These are phyloP conservation scores for Pseudozyma tsukubaensis DNA, from an alignment of 1,284 basidiomycete species.

Conservation along the genomic window DNA sequence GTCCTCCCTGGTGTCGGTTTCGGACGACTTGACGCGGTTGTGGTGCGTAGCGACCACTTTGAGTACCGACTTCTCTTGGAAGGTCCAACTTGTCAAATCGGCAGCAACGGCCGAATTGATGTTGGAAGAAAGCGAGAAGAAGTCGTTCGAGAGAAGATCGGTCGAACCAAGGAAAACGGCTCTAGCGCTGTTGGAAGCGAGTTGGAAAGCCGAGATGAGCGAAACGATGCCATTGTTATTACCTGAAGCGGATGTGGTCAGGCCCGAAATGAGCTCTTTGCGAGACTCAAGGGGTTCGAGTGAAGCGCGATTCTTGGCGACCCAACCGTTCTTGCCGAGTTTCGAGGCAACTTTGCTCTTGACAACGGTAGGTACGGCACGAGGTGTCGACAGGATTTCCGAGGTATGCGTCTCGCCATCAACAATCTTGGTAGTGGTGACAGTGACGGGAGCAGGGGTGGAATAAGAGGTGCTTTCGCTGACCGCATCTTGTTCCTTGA, in stretches of 20 bases:
- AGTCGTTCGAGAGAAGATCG: conserved; percentile 76
- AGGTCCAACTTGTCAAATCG: conserved; percentile 87
- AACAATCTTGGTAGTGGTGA: conserved; percentile 39
- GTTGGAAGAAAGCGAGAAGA: conserved; percentile 50
- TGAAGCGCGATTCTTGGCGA: conserved; percentile 30
- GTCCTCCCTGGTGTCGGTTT: conserved; percentile 52
- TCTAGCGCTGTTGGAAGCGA: conserved; percentile 77
- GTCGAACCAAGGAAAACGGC: conserved; percentile 84
- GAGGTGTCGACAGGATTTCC: conserved; percentile 38
- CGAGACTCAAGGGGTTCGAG: conserved; percentile 47
- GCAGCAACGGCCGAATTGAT: conserved; percentile 79
- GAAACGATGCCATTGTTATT: conserved; percentile 67
- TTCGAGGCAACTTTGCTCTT: conserved; percentile 20
- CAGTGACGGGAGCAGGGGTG: conserved; percentile 33
- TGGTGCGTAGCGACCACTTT: conserved; percentile 82
- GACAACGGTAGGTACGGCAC: conserved; percentile 36
- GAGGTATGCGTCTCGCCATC: conserved; percentile 30
- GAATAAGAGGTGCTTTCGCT: conserved; percentile 32
- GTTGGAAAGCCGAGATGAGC: conserved; percentile 90
- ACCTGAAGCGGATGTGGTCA: conserved; percentile 22
- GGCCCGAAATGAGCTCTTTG: conserved; percentile 45
- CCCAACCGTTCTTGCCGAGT: conserved; percentile 44
- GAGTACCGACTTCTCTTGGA: conserved; percentile 86
- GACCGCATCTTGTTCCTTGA: conserved; percentile 20
- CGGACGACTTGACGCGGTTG: conserved; percentile 74